Evolutionary conservation across 2,329 filamentous ascomycete species (phyloP).

Genomic region (Domatiomyces globalis): DNA sequence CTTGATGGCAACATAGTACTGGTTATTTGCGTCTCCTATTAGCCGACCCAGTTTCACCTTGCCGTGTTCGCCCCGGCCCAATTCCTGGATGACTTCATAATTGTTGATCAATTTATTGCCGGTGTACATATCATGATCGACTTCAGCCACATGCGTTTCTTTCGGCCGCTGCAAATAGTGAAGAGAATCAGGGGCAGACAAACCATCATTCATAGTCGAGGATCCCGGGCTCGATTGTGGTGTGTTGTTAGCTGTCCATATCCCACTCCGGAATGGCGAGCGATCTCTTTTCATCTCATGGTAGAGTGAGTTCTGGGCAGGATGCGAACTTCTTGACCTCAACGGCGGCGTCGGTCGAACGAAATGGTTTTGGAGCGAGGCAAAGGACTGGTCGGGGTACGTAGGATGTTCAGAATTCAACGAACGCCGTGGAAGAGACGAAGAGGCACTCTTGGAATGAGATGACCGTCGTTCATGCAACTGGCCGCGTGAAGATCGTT

Average conservation of each 20-base stretch:
- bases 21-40: constrained; percentile 48
- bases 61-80: constrained; percentile 88
- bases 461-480: constrained; percentile 8
- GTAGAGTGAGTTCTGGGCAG: constrained; percentile 23
- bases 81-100: constrained; percentile 92
- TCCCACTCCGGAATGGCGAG: background rate
- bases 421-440: constrained; percentile 4
- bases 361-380: constrained; percentile 30
- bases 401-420: constrained; percentile 22
- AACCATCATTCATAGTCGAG: constrained; percentile 23
- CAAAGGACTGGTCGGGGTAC: constrained; percentile 37
- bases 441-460: constrained; percentile 16
- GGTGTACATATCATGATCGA: constrained; percentile 76
- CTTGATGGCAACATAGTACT: constrained; percentile 85
- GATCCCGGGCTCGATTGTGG: constrained; percentile 34
- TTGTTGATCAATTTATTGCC: constrained; percentile 95
- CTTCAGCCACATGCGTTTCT: constrained; percentile 83
- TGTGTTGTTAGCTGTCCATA: constrained; percentile 31
- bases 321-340: constrained; percentile 32
- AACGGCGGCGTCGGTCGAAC: constrained; percentile 27
- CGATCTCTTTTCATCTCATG: constrained; percentile 16
- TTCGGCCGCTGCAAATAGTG: constrained; percentile 61
- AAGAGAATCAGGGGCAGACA: constrained; percentile 35
- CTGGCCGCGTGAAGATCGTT: constrained; percentile 7
- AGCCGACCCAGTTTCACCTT: constrained; percentile 83